Base-by-base conservation (phyloP, 2,329 filamentous ascomycete species). In the Cercospora sesami region DNA sequence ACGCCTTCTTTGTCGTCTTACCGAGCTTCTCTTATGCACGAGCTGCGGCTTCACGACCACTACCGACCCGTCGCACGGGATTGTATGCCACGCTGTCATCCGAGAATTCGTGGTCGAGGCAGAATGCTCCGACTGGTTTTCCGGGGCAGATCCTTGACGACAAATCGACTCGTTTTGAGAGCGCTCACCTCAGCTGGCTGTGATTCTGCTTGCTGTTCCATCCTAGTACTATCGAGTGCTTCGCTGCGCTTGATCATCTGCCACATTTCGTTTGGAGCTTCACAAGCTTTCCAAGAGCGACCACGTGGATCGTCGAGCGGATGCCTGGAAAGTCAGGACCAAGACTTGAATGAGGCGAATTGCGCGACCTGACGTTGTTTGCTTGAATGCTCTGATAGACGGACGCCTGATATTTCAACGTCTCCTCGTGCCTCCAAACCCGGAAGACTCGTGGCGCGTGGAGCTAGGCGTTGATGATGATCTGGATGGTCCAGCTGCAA, bases 371-470 rank as follows among this genome's bases (percentile, higher is more conserved):
- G 48, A 55, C 3, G 12, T 4, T 55, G 48, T 55, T 55, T 55
- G 48, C 48, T 28, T 28, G 10, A 9, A 55, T 36, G 6, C n/a
- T 31, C 8, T n/a, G 16, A 9, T 33, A 7, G 4, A 30, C 26
- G 16, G 2, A 31, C 12, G 61, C 28, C 42, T 63, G 26, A 18
- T 6, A 63, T 18, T 60, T 64, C 62, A 64, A 14, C 62, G 62
- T 42, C 62, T 45, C 23, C 51, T 74, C 39, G 78, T 79, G 5
- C 76, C 74, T 18, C 78, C 78, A 66, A 79, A 79, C 0, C 78
- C 78, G 10, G 77, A 79, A 33, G 71, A 75, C 69, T 78, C 76
- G 51, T 78, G 70, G 21, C 76, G 71, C 57, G 74, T 74, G 55
- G 73, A 74, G 51, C 75, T 77, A 18, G 75, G 75, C 31, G 69